Percentiles rank a stretch among this genome's conserved stretches.
These are phyloP conservation scores for Nigrospora oryzae DNA, from an alignment of 2,329 filamentous ascomycete species.

Conservation along the genomic window DNA sequence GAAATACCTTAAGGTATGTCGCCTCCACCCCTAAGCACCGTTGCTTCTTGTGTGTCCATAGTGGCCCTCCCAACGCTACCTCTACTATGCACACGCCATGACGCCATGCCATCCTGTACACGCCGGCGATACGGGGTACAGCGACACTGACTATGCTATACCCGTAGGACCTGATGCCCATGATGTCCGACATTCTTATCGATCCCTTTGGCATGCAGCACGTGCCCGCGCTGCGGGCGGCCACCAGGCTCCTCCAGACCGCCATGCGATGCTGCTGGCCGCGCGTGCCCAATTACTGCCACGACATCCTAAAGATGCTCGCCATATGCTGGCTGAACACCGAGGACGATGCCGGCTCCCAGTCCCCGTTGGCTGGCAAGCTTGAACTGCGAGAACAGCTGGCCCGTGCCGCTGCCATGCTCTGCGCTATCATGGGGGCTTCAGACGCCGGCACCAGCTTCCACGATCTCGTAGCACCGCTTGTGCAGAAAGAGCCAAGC, in stretches of 20 bases:
- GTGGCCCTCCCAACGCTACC: background rate
- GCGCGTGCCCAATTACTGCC: conserved; percentile 52
- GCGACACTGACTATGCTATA: no score
- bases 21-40: background rate
- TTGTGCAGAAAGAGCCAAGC: conserved; percentile 26
- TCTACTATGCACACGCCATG: conserved; percentile 4
- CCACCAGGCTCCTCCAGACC: conserved; percentile 43
- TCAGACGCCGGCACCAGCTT: conserved; percentile 9
- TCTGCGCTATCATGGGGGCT: conserved; percentile 21
- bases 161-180: conserved; percentile 53
- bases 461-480: conserved; percentile 17
- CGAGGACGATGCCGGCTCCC: conserved; percentile 22
- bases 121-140: no score
- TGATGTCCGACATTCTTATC: conserved; percentile 55
- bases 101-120: background rate
- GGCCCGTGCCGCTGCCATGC: conserved; percentile 20
- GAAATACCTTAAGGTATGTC: conserved; percentile 57
- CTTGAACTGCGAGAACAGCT: conserved; percentile 23
- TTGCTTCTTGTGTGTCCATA: background rate
- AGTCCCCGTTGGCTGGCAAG: background rate
- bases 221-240: conserved; percentile 42
- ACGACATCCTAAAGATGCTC: conserved; percentile 55
- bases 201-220: conserved; percentile 58
- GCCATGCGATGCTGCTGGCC: conserved; percentile 62
- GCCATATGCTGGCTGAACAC: conserved; percentile 55